phyloP scores from a whole-genome alignment of 306 rosid genomes.

The Arachis stenosperma region DNA sequence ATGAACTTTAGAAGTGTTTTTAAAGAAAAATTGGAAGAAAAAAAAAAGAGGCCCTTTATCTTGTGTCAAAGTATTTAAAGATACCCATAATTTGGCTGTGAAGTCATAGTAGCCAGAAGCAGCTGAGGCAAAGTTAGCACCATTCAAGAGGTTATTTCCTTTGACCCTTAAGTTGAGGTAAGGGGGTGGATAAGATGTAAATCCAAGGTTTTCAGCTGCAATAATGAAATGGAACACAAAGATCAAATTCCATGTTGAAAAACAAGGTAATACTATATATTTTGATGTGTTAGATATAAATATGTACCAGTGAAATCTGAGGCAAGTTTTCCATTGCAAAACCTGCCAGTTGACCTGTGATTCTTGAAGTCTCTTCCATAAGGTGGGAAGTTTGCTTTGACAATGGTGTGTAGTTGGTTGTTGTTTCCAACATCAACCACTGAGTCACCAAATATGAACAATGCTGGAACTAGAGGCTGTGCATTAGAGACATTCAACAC shows the following conservation, averaged over 20 bases:
- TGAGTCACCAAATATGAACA: slow-evolving; percentile 86
- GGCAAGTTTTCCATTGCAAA: slow-evolving; percentile 85
- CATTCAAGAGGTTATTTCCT: slow-evolving; percentile 48
- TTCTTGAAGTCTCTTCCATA: slow-evolving; percentile 78
- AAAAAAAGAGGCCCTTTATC: too few relatives aligned
- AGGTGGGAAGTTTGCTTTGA: slow-evolving; percentile 74
- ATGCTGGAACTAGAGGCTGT: slow-evolving; percentile 73
- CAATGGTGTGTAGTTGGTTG: slow-evolving; percentile 52
- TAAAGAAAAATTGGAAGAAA: too few relatives aligned
- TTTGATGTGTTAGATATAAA: background rate
- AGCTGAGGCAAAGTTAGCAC: slow-evolving; percentile 72
- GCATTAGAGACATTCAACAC: slow-evolving; percentile 48
- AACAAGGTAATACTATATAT: background rate
- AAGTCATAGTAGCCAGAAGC: slow-evolving; percentile 69
- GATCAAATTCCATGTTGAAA: slow-evolving; percentile 29
- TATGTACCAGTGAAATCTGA: slow-evolving; percentile 66
- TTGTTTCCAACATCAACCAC: slow-evolving; percentile 80
- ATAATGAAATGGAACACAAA: slow-evolving; percentile 7
- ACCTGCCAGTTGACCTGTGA: slow-evolving; percentile 68
- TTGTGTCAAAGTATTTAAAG: too few relatives aligned
- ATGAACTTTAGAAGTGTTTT: too few relatives aligned
- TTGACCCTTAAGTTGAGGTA: slow-evolving; percentile 47
- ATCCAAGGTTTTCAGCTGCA: slow-evolving; percentile 61
- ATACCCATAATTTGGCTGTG: slow-evolving; percentile 72
- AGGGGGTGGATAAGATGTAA: slow-evolving; percentile 55